Base-by-base conservation (phyloP, 306 rosid genomes). In the Inga oerstediana region DNA sequence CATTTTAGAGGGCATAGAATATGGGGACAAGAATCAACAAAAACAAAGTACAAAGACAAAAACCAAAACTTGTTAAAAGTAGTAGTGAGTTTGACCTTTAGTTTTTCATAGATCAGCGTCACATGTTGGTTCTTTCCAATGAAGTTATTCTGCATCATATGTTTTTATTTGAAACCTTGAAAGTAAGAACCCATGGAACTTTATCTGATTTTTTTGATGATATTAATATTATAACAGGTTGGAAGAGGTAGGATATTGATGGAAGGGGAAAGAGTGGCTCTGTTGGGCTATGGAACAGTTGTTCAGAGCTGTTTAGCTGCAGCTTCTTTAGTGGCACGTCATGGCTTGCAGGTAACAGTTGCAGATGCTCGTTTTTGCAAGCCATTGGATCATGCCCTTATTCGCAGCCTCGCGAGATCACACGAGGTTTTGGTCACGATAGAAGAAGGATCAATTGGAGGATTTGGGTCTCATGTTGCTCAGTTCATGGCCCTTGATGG, bases 401-500 rank as follows among this genome's bases (percentile, higher is more conserved):
- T 96, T 72, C 97, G 99, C 65, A 85, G 87, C 76, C 94, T 96
- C 3, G 97, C 95, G 4, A 96, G 90, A 86, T 91, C 94, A 10
- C 99, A 96, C 2, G 97, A 94, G 74, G 80, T 91, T 85, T 52
- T 96, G 83, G 89, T 96, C 86, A 96, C 99, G 0, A 91, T 96
- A 5, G 98, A 96, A 89, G 99, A 94, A 88, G 97, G 98, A 78
- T 96, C 98, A 3, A 90, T 96, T 20, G 98, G 98, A 73, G 99
- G 99, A 46, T 96, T 96, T 67, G 97, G 97, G 35, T 96, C 97
- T 54, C 98, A 94, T 72, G 99, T 96, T 86, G 96, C 85, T 75
- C 99, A 96, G 80, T 96, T 96, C 86, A 82, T 96, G 88, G 97
- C 99, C 78, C 97, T 96, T 20, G 95, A 96, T 83, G 99, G 98